Evolutionary conservation across 306 rosid genomes (phyloP), one percentile per base, ranked within the genome.

Genomic region (Casuarina equisetifolia): DNA sequence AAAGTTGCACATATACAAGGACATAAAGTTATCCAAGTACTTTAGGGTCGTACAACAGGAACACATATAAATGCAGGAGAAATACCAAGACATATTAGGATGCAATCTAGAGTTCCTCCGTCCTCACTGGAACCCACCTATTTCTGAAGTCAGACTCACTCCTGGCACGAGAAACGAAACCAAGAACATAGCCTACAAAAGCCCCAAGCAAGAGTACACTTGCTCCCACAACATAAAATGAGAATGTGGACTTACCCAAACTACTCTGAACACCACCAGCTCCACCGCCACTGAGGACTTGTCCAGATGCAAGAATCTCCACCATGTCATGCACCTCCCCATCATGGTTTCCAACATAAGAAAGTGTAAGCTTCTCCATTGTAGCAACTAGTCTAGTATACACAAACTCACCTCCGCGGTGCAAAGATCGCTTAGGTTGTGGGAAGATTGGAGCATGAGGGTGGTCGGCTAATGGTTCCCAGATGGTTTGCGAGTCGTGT

Each of bases 341-440:
- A 5, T 88, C 92, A 44, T 88, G 92, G 76, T 88, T 88, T 75
- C 92, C 90, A 0, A 88, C 79, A 53, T 84, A 86, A 66, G 86
- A 79, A 69, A 88, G 75, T 19, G 80, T 79, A 48, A 86, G 90
- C 77, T 88, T 88, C 64, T 82, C 76, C 74, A 68, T 79, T 7
- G 86, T 84, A 51, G 88, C 92, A 76, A 91, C 90, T 84, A 95
- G 80, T 79, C 91, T 85, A 25, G 97, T 91, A 80, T 95, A 95
- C 57, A 97, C 97, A 45, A 95, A 95, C 85, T 91, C 97, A 6
- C 97, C 94, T 17, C 91, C 96, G 3, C 97, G 97, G 75, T 89
- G 92, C 77, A 91, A 69, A 48, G 98, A 95, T 53, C 69, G 70
- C 70, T 69, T 59, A 0, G 98, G 96, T 76, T 95, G 98, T 6